phyloP scores from a whole-genome alignment of 495 filamentous ascomycete genomes.

The Talaromyces wortmannii region DNA sequence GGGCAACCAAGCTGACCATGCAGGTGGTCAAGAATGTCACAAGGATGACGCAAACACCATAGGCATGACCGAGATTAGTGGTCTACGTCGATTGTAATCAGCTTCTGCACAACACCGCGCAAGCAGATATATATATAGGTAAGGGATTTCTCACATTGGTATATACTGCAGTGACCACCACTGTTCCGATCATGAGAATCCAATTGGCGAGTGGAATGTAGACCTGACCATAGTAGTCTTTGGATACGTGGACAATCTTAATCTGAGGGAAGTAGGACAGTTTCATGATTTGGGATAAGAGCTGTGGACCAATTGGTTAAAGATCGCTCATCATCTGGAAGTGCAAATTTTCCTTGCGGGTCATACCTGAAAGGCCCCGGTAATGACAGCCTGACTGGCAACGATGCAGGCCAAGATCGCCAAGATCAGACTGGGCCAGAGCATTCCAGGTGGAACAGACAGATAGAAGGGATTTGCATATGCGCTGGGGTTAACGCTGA shows the following conservation, averaged over 20 bases:
- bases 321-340: background rate
- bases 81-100: slow-evolving; percentile 19
- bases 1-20: slow-evolving; percentile 59
- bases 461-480: slow-evolving; percentile 71
- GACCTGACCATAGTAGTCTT: slow-evolving; percentile 59
- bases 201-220: slow-evolving; percentile 69
- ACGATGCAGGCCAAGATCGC: slow-evolving; percentile 66
- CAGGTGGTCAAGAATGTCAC: slow-evolving; percentile 70
- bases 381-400: slow-evolving; percentile 74
- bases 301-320: slow-evolving; percentile 20
- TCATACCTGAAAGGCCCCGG: slow-evolving; percentile 53
- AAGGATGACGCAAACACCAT: slow-evolving; percentile 64
- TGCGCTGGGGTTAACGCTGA: slow-evolving; percentile 51
- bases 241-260: slow-evolving; percentile 59
- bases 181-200: slow-evolving; percentile 66
- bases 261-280: slow-evolving; percentile 70
- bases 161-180: slow-evolving; percentile 67
- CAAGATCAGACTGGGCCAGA: slow-evolving; percentile 59
- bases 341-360: background rate
- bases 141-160: slow-evolving; percentile 46
- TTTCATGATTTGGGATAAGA: slow-evolving; percentile 67
- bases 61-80: slow-evolving; percentile 40
- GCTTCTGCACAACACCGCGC: background rate
- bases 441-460: slow-evolving; percentile 54
- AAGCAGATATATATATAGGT: background rate